phyloP scores from a whole-genome alignment of 140 eudicot species.

The Senecio squalidus region DNA sequence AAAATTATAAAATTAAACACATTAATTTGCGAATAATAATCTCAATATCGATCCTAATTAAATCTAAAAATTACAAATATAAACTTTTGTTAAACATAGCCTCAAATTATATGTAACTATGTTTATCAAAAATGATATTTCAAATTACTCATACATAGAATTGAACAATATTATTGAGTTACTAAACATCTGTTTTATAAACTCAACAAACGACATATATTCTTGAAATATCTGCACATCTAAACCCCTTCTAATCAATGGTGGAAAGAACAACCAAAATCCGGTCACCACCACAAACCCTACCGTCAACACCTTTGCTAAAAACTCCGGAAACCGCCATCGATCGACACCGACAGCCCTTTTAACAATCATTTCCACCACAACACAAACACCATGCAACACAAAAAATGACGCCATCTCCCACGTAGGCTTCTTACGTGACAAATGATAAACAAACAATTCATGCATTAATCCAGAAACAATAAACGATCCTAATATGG shows the following conservation, averaged over 20 bases:
- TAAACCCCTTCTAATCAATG: slow-evolving; percentile 4
- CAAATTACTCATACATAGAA: too few relatives aligned
- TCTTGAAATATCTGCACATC: too few relatives aligned
- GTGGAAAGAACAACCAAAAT: slow-evolving; percentile 29
- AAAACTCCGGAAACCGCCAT: slow-evolving; percentile 16
- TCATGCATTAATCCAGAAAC: not conserved
- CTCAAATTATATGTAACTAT: too few relatives aligned
- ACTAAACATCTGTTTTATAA: too few relatives aligned
- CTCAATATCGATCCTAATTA: too few relatives aligned
- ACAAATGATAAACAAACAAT: slow-evolving; percentile 16
- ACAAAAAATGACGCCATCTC: slow-evolving; percentile 28
- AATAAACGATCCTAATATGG: not conserved
- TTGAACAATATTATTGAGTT: too few relatives aligned
- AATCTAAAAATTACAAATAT: too few relatives aligned
- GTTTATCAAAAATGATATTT: too few relatives aligned
- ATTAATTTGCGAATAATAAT: too few relatives aligned
- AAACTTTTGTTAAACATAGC: too few relatives aligned
- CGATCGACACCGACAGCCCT: not conserved
- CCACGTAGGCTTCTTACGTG: slow-evolving; percentile 25
- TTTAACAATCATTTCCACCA: slow-evolving; percentile 26
- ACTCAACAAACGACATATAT: too few relatives aligned
- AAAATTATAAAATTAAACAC: too few relatives aligned
- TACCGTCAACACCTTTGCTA: slow-evolving; percentile 19
- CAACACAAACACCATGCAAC: slow-evolving; percentile 29
- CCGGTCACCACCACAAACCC: slow-evolving; percentile 26